Conservation (phyloP, 31 red algal genomes). For the Bonnemaisonia californica region DNA sequence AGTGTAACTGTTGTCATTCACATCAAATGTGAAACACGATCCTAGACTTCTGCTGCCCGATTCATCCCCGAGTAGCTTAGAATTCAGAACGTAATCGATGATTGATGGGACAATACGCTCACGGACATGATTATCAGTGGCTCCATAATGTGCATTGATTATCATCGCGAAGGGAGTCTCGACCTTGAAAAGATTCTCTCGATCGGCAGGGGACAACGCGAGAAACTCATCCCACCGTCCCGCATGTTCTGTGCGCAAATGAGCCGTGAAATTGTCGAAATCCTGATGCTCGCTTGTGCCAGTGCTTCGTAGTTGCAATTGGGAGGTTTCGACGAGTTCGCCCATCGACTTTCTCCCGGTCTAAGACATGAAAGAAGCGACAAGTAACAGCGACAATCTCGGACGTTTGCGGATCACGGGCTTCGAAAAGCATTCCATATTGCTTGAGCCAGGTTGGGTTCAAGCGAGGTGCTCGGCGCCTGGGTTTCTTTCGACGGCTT, state of each 20-base stretch:
- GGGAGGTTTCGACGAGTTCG: background rate
- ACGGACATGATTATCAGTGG: background rate
- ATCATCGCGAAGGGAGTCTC: background rate
- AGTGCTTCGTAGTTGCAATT: background rate
- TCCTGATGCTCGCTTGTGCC: background rate
- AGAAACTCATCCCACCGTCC: background rate
- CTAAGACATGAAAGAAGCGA: constrained; percentile 4
- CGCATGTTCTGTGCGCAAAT: background rate
- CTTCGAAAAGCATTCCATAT: background rate
- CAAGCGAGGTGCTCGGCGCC: no score
- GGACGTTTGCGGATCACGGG: background rate
- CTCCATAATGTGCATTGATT: constrained; percentile 7
- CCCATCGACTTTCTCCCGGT: background rate
- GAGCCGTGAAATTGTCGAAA: constrained; percentile 3
- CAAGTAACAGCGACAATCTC: background rate
- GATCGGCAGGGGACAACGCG: background rate
- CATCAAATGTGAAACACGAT: background rate
- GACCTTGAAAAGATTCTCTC: background rate
- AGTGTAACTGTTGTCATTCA: constrained; percentile 3
- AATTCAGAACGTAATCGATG: background rate
- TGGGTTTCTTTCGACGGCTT: no score
- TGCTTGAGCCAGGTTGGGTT: constrained; percentile 10
- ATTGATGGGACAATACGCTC: background rate
- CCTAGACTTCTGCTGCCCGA: background rate
- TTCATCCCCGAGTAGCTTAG: background rate